These are phyloP conservation scores for Adansonia digitata DNA, from an alignment of 345 rosid genomes.

Conservation along the genomic window DNA sequence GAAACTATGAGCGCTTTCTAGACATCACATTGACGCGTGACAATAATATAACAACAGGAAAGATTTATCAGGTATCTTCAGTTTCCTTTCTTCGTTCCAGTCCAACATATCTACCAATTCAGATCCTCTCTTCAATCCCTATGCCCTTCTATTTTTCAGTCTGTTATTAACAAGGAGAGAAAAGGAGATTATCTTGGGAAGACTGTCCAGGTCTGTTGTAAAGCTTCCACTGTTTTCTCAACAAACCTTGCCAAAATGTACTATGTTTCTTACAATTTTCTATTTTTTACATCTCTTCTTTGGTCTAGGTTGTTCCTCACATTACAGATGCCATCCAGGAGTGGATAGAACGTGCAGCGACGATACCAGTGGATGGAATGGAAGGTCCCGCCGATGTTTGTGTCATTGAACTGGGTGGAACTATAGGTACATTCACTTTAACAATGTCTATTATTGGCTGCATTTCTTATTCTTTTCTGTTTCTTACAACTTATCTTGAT, in stretches of 20 bases:
- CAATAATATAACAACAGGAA: slow-evolving; percentile 75
- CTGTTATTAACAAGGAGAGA: slow-evolving; percentile 84
- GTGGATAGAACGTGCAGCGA: slow-evolving; percentile 91
- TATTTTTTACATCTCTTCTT: slow-evolving; percentile 11
- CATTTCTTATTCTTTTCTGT: not conserved
- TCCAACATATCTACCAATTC: not conserved
- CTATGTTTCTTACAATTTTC: not conserved
- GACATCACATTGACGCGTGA: slow-evolving; percentile 69
- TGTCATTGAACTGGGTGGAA: slow-evolving; percentile 97
- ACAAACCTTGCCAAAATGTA: not conserved
- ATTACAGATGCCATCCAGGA: slow-evolving; percentile 93
- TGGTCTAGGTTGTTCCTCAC: slow-evolving; percentile 83
- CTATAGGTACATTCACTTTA: slow-evolving; percentile 52
- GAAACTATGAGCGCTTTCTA: slow-evolving; percentile 76
- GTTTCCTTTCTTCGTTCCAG: not conserved
- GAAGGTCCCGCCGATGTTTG: slow-evolving; percentile 95
- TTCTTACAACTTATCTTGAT: slow-evolving; percentile 7
- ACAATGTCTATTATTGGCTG: not conserved
- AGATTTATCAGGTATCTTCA: slow-evolving; percentile 66
- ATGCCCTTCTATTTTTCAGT: slow-evolving; percentile 33
- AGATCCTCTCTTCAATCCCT: not conserved
- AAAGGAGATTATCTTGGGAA: slow-evolving; percentile 95
- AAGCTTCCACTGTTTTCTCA: not conserved
- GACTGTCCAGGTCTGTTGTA: slow-evolving; percentile 75
- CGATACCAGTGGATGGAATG: slow-evolving; percentile 77